Conservation (phyloP, 106 monocot species). For the Dendrobium chrysotoxum region DNA sequence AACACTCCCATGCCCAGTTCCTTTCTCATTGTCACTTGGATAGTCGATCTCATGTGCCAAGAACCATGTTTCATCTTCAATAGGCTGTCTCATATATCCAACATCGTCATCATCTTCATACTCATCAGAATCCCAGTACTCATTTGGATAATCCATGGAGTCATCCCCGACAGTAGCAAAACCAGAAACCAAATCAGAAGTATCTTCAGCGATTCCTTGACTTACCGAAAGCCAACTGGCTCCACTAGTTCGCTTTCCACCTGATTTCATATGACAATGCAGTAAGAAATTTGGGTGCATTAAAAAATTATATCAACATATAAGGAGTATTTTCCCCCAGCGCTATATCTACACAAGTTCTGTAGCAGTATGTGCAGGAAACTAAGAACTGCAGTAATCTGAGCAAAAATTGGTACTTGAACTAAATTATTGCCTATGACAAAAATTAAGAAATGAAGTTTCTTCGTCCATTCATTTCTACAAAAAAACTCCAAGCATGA, state of each 20-base stretch:
- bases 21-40: conserved; percentile 96
- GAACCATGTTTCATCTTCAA: conserved; percentile 99
- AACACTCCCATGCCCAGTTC: conserved; percentile 43
- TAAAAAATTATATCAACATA: background rate
- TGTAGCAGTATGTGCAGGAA: too few species aligned
- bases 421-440: too few species aligned
- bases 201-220: conserved; percentile 93
- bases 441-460: too few species aligned
- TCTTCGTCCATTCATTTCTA: too few species aligned
- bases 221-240: conserved; percentile 92
- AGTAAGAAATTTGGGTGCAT: conserved; percentile 1
- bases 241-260: conserved; percentile 62
- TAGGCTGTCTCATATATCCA: conserved; percentile 93
- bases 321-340: too few species aligned
- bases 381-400: too few species aligned
- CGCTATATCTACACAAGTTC: too few species aligned
- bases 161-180: conserved; percentile 97
- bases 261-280: conserved; percentile 27
- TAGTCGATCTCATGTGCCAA: conserved; percentile 99
- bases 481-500: too few species aligned
- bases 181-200: conserved; percentile 93
- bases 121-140: conserved; percentile 99
- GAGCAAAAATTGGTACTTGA: too few species aligned
- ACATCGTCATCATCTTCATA: conserved; percentile 98
- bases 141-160: conserved; percentile 84